These are phyloP conservation scores for Orobanche coerulescens DNA, from an alignment of 257 asterid genomes.

Conservation along the genomic window DNA sequence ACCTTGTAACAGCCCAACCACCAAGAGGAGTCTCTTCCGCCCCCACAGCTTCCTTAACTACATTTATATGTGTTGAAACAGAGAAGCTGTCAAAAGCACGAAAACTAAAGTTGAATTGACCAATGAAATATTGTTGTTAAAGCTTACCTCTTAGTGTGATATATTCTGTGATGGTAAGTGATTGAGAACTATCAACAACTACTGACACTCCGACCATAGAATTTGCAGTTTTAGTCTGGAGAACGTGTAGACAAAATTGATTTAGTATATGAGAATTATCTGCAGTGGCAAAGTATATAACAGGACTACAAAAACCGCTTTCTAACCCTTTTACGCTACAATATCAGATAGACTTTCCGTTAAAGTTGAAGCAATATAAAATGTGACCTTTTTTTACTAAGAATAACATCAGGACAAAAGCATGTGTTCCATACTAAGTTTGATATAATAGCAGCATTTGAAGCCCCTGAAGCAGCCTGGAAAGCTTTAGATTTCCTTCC, in stretches of 20 bases:
- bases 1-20: constrained; percentile 89
- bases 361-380: constrained; percentile 2
- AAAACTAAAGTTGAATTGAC: neutral
- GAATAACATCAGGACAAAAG: constrained; percentile 9
- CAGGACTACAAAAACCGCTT: constrained; percentile 15
- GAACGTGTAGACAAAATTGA: constrained; percentile 19
- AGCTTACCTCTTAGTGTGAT: constrained; percentile 76
- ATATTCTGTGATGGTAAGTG: constrained; percentile 64
- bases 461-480: constrained; percentile 92
- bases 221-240: constrained; percentile 84
- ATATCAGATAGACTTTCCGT: constrained; percentile 5
- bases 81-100: constrained; percentile 14
- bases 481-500: constrained; percentile 98
- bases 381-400: neutral
- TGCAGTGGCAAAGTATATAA: constrained; percentile 8
- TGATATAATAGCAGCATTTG: constrained; percentile 60
- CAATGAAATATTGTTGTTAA: constrained; percentile 14
- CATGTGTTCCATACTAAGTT: constrained; percentile 47
- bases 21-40: constrained; percentile 96
- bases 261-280: constrained; percentile 13
- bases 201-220: constrained; percentile 81
- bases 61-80: constrained; percentile 20
- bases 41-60: constrained; percentile 95
- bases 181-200: constrained; percentile 66
- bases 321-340: constrained; percentile 2